Evolutionary conservation across 2,329 filamentous ascomycete genomes (phyloP).

Genomic region (Myriosclerotinia curreyana): DNA sequence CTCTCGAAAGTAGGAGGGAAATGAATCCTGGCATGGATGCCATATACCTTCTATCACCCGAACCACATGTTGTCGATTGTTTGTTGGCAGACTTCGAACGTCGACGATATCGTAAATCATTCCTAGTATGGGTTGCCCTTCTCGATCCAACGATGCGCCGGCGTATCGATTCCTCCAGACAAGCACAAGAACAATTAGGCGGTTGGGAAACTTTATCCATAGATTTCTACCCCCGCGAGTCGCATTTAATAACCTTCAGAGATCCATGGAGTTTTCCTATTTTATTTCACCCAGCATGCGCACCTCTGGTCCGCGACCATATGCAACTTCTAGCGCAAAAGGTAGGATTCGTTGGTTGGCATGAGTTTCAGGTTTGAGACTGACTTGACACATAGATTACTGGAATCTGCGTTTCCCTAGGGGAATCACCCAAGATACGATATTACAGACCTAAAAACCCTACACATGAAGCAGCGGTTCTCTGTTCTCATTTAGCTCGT

Average conservation of each 20-base stretch:
- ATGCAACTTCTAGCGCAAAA: conserved; percentile 85
- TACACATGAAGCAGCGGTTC: conserved; percentile 80
- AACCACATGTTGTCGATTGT: conserved; percentile 87
- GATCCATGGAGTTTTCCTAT: conserved; percentile 96
- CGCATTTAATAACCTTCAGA: conserved; percentile 83
- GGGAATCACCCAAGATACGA: conserved; percentile 88
- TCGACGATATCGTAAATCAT: conserved; percentile 73
- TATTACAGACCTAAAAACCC: conserved; percentile 78
- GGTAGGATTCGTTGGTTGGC: conserved; percentile 48
- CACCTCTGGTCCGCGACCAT: conserved; percentile 75
- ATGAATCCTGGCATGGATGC: conserved; percentile 89
- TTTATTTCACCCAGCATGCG: conserved; percentile 87
- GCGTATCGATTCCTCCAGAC: conserved; percentile 69
- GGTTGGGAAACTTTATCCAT: conserved; percentile 79
- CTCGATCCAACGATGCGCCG: conserved; percentile 68
- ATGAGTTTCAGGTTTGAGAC: conserved; percentile 9
- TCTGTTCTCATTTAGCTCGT: conserved; percentile 82
- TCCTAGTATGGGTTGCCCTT: conserved; percentile 80
- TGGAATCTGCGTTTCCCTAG: conserved; percentile 84
- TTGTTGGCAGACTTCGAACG: conserved; percentile 89
- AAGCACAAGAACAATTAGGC: conserved; percentile 70
- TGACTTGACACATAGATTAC: conserved; percentile 59
- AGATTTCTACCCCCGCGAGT: conserved; percentile 88
- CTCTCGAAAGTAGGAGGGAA: conserved; percentile 81
- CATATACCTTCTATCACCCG: conserved; percentile 84